These are phyloP conservation scores for Phoma sp. DNA, from an alignment of 2,329 filamentous ascomycete species.

Conservation along the genomic window DNA sequence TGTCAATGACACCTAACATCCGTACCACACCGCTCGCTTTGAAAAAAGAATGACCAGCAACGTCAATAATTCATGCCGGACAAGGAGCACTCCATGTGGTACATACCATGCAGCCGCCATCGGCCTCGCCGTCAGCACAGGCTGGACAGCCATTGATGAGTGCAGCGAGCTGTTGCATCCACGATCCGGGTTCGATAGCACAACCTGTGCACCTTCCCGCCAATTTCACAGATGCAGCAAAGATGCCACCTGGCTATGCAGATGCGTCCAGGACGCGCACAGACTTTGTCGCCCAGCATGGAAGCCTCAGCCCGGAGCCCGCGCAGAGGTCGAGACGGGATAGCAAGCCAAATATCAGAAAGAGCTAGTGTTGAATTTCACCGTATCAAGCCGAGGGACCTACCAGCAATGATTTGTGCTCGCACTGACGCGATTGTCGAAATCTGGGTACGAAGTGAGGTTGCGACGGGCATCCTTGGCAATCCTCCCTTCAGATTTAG, in stretches of 20 bases:
- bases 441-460: conserved; percentile 18
- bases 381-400: conserved; percentile 10
- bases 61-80: conserved; percentile 4
- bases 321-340: conserved; percentile 1
- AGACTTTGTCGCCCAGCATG: conserved; percentile 8
- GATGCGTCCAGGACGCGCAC: conserved; percentile 4
- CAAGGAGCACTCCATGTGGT: not conserved
- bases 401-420: conserved; percentile 15
- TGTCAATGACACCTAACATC: conserved; percentile 8
- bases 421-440: conserved; percentile 12
- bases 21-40: conserved; percentile 2
- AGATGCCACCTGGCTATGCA: conserved; percentile 9
- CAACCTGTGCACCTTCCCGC: not conserved
- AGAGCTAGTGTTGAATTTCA: conserved; percentile 10
- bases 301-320: conserved; percentile 3
- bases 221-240: not conserved
- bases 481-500: conserved; percentile 1
- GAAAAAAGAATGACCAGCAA: conserved; percentile 3
- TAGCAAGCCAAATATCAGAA: not conserved
- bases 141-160: not conserved
- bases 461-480: conserved; percentile 15
- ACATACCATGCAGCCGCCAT: conserved; percentile 4
- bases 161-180: not conserved
- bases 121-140: not conserved
- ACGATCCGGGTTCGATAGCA: not conserved